These are phyloP conservation scores for Trichoderma endophyticum DNA, from an alignment of 2,329 filamentous ascomycete species.

Conservation along the genomic window DNA sequence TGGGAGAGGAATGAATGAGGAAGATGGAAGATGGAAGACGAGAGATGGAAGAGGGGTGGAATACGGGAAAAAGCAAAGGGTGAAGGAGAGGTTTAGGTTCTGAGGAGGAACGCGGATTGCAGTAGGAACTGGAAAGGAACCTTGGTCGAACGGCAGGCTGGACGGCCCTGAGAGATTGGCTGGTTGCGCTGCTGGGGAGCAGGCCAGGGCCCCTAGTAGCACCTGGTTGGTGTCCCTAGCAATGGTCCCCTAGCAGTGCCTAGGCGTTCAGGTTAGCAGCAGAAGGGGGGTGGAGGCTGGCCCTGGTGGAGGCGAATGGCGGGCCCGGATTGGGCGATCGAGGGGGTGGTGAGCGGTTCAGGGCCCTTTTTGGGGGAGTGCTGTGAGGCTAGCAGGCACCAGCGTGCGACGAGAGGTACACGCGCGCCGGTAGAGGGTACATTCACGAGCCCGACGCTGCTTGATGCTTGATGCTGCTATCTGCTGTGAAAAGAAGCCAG, in stretches of 20 bases:
- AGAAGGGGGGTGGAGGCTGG: conserved; percentile 17
- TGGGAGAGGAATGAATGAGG: conserved; percentile 16
- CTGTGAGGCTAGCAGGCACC: not conserved
- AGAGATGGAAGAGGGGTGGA: conserved; percentile 13
- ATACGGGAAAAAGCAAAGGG: conserved; percentile 9
- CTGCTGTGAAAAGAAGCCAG: not conserved
- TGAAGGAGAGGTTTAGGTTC: conserved; percentile 15
- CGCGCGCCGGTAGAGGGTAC: not conserved
- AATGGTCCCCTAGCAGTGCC: conserved; percentile 10
- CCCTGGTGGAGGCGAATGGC: not conserved
- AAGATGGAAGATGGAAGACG: conserved; percentile 9
- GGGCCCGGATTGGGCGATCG: conserved; percentile 19
- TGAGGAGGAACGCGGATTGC: conserved; percentile 9
- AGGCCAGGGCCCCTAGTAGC: not conserved
- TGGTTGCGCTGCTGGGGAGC: not conserved
- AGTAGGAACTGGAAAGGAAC: too few species aligned
- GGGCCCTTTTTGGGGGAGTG: conserved; percentile 1
- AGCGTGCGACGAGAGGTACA: not conserved
- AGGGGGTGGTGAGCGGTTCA: conserved; percentile 5
- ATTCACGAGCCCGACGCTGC: not conserved
- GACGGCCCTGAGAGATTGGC: not conserved
- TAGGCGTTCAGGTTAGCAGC: not conserved
- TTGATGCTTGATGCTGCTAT: not conserved
- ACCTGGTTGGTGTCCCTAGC: conserved; percentile 2
- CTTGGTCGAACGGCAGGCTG: not conserved